A percentile compares a stretch with the other conserved stretches of the same genome.
Conservation (phyloP, 805 yeast species). For the Naumovozyma baii region DNA sequence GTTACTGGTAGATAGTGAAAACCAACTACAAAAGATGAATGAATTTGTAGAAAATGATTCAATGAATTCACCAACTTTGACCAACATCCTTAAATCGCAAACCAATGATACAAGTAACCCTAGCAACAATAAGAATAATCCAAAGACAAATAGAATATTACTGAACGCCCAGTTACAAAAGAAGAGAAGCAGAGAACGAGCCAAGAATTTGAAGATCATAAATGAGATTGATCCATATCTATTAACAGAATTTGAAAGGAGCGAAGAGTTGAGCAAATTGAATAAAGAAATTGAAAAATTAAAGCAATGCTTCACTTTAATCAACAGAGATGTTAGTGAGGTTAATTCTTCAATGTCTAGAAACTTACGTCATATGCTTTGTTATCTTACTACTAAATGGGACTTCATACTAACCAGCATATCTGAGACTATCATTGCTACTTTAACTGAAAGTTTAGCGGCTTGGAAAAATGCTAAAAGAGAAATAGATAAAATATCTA, state of each 20-base stretch:
- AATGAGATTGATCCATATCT: conserved; percentile 25
- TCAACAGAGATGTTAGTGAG: conserved; percentile 30
- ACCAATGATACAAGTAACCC: too few species aligned
- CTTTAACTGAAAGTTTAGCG: conserved; percentile 31
- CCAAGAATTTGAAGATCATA: conserved; percentile 5
- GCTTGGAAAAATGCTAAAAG: conserved; percentile 34
- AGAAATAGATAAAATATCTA: conserved; percentile 7
- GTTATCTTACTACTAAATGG: conserved; percentile 25
- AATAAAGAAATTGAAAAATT: conserved; percentile 32
- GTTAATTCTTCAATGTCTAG: conserved; percentile 28
- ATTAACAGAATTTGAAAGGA: conserved; percentile 30
- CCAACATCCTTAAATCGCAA: conserved; percentile 8
- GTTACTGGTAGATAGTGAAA: conserved; percentile 28
- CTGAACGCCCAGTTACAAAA: conserved; percentile 7
- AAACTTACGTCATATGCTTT: conserved; percentile 24
- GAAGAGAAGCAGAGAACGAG: conserved; percentile 4
- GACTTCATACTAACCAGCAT: conserved; percentile 24
- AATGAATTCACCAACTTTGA: neutral
- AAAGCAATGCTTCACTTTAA: conserved; percentile 32
- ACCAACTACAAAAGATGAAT: conserved; percentile 21
- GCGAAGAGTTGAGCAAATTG: conserved; percentile 30
- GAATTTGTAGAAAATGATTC: conserved; percentile 20
- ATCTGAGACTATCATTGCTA: conserved; percentile 28
- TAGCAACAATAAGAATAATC: neutral
- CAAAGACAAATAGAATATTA: neutral